Base-by-base conservation (phyloP, 2,329 filamentous ascomycete species). In the Helotiales sp. region DNA sequence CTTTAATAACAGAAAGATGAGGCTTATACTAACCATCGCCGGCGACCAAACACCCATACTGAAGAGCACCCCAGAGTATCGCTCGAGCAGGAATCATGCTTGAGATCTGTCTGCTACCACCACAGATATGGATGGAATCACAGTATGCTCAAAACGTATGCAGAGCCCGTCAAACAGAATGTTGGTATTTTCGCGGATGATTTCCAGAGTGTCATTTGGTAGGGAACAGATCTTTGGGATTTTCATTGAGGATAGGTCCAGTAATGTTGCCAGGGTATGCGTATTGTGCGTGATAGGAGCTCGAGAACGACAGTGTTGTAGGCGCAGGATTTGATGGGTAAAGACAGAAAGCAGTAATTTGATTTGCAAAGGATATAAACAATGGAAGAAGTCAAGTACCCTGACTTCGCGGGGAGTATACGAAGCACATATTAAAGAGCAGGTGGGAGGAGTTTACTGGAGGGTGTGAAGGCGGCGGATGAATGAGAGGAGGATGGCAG, bases 81-180 rank as follows among this genome's bases (percentile, higher is more conserved):
- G 33, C 25, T 53, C 48, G 25, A 52, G 33, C 60, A 33, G 57
- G 54, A 38, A 59, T 42, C 63, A 66, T 67, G 50, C 42, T 48
- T 63, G 27, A 40, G 55, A 54, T 48, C 42, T 56, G 56, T 38
- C 49, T 52, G 44, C 52, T 33, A 49, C 55, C 49, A 53, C 33
- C 54, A 44, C 27, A n/a, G 27, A 17, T 50, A 44, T 44, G 36
- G 33, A 49, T 36, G 49, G 19, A 15, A 34, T 54, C 24, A 50
- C 44, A 56, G 46, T 59, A 15, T 50, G 57, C 49, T 29, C 50
- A 47, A 48, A 33, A 58, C 38, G 44, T 40, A 60, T 58, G 52
- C 52, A 60, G 50, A 42, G 40, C 48, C n/a, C 46, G 52, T 53
- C 27, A 46, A 58, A 52, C 19, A 52, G 22, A 50, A 12, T 55